Evolutionary conservation across 352 stramenopile genomes (phyloP), one percentile per base, ranked within the genome.

Genomic region (Phytophthora foliorum): DNA sequence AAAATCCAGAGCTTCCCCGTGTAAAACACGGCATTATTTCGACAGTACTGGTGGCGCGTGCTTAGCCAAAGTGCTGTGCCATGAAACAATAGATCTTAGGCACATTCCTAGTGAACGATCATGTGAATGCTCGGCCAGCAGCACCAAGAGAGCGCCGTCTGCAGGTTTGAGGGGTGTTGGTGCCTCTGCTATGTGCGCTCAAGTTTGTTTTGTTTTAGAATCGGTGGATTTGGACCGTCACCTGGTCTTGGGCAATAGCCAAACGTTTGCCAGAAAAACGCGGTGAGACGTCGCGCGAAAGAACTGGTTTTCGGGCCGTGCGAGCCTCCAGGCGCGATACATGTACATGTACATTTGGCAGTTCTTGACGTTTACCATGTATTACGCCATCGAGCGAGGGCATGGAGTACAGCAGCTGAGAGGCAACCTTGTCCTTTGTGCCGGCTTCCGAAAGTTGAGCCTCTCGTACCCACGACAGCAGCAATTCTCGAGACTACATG

Each of bases 251-350:
- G 38, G 38, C 38, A 45, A 22, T 50, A 50, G 44, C 13, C 44
- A 25, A 3, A 48, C 16, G 9, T 45, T 63, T 57, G 21, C 8
- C 22, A 65, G 34, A 65, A 57, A 48, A 34, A 57, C 45, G 45
- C 44, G 57, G 45, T 65, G 57, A 65, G 57, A 65, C 57, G 57
- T 57, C 46, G 52, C 52, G 52, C 50, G 51, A 57, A 57, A 64
- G 24, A 65, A 65, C 46, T 32, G 24, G 57, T 17, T 56, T 57
- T 49, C 38, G 25, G 22, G n/a, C n/a, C n/a, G n/a, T n/a, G n/a
- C n/a, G n/a, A 17, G 42, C 19, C 19, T 38, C 49, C 39, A 32
- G 21, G 11, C 27, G 27, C 27, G 27, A 31, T 31, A n/a, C n/a
- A n/a, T n/a, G n/a, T n/a, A n/a, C n/a, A n/a, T n/a, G n/a, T n/a